Percentiles rank a stretch among this genome's conserved stretches.
These are phyloP conservation scores for Syzygium aqueum DNA, from an alignment of 345 rosid species.

Conservation along the genomic window DNA sequence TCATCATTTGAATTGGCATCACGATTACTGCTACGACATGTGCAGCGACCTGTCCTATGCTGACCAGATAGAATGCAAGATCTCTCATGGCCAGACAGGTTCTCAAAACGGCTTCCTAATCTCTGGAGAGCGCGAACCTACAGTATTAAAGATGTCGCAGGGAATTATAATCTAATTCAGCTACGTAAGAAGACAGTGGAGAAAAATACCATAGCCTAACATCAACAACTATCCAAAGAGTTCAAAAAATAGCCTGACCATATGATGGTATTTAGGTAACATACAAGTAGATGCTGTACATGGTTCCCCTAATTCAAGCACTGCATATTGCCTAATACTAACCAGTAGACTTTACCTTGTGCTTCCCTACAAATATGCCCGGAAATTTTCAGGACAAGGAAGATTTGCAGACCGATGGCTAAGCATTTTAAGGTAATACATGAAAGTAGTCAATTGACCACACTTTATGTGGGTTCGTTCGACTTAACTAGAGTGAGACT, in stretches of 20 bases:
- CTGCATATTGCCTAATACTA: background rate
- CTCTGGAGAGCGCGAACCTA: slow-evolving; percentile 96
- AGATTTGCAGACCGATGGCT: background rate
- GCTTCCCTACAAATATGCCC: background rate
- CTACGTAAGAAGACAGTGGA: background rate
- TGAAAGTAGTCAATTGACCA: background rate
- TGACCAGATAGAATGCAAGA: slow-evolving; percentile 85
- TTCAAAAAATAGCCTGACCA: background rate
- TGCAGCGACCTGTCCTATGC: slow-evolving; percentile 75
- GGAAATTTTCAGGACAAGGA: background rate
- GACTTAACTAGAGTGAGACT: background rate
- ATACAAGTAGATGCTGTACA: background rate
- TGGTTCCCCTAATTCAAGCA: background rate
- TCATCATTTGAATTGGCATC: slow-evolving; percentile 51
- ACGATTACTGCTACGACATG: slow-evolving; percentile 52
- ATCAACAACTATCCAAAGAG: background rate
- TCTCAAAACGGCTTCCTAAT: slow-evolving; percentile 87
- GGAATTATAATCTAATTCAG: slow-evolving; percentile 1
- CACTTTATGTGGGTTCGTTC: background rate
- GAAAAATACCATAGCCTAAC: background rate
- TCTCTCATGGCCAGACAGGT: slow-evolving; percentile 78
- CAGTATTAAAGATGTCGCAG: background rate
- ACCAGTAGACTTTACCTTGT: background rate
- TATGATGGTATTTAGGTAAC: background rate
- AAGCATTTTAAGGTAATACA: background rate